These are phyloP conservation scores for Musa beccarii DNA, from an alignment of 176 grass and related monocot species.

Conservation along the genomic window DNA sequence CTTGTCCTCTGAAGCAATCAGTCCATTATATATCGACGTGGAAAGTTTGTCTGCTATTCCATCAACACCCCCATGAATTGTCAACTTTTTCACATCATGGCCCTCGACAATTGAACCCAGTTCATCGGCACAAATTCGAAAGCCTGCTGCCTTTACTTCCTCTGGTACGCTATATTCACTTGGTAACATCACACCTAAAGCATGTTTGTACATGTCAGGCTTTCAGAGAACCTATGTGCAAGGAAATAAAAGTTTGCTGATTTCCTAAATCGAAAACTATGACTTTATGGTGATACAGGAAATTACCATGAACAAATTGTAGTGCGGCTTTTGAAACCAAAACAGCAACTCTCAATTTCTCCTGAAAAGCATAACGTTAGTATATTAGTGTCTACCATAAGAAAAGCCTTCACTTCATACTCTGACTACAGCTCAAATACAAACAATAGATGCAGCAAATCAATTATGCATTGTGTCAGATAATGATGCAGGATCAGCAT, in stretches of 20 bases:
- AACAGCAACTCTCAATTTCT: slow-evolving; percentile 17
- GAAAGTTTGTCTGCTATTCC: slow-evolving; percentile 66
- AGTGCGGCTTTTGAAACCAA: slow-evolving; percentile 7
- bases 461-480: neutral
- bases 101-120: slow-evolving; percentile 79
- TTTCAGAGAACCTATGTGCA: neutral
- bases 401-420: neutral
- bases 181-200: slow-evolving; percentile 37
- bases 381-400: neutral
- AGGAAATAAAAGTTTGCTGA: neutral
- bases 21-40: slow-evolving; percentile 41
- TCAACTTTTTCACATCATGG: slow-evolving; percentile 73
- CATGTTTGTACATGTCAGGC: neutral
- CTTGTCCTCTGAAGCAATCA: slow-evolving; percentile 38
- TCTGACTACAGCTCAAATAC: too few relatives aligned
- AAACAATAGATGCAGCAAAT: too few relatives aligned
- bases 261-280: neutral
- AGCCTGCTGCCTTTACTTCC: slow-evolving; percentile 65
- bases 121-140: slow-evolving; percentile 69
- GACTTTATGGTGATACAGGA: neutral
- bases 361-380: slow-evolving; percentile 31
- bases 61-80: slow-evolving; percentile 39
- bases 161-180: slow-evolving; percentile 65
- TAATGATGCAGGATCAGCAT: neutral
- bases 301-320: slow-evolving; percentile 1